Percentiles rank a stretch among this genome's conserved stretches.
phyloP scores from a whole-genome alignment of 2,329 filamentous ascomycete genomes.

The Trematosphaeria pertusa region DNA sequence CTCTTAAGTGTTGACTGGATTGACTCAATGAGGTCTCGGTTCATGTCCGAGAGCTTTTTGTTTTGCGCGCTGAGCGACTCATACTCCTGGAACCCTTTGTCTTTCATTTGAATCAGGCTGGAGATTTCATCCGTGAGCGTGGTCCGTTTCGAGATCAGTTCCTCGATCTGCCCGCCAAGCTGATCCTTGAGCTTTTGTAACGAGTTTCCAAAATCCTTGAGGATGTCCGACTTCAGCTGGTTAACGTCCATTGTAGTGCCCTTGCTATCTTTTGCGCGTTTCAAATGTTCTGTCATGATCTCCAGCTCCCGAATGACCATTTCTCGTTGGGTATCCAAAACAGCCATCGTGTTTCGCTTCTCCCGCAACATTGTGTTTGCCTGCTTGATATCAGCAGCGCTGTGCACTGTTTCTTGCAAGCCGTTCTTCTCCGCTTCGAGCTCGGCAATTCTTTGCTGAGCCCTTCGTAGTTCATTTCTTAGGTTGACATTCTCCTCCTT shows the following conservation, averaged over 20 bases:
- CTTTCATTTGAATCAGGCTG: conserved; percentile 81
- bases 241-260: conserved; percentile 80
- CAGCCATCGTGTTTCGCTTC: conserved; percentile 94
- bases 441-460: conserved; percentile 84
- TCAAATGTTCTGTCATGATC: conserved; percentile 85
- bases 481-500: conserved; percentile 55
- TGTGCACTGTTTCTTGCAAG: conserved; percentile 61
- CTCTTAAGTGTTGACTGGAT: conserved; percentile 93
- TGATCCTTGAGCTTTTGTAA: conserved; percentile 79
- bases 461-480: conserved; percentile 78
- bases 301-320: conserved; percentile 94
- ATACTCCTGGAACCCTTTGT: conserved; percentile 93
- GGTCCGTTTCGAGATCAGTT: conserved; percentile 87
- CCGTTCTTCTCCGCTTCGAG: conserved; percentile 78
- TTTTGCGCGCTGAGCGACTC: conserved; percentile 95
- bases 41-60: conserved; percentile 89
- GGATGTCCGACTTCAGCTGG: conserved; percentile 68
- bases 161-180: conserved; percentile 77
- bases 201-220: conserved; percentile 68
- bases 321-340: conserved; percentile 91
- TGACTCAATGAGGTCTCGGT: conserved; percentile 92
- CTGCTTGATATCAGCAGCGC: conserved; percentile 69
- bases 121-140: conserved; percentile 85
- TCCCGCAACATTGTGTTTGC: conserved; percentile 88
- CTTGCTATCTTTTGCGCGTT: conserved; percentile 80